Evolutionary conservation across 345 rosid species (phyloP), one percentile per base, ranked within the genome.

Genomic region (Hibiscus tridactylites): DNA sequence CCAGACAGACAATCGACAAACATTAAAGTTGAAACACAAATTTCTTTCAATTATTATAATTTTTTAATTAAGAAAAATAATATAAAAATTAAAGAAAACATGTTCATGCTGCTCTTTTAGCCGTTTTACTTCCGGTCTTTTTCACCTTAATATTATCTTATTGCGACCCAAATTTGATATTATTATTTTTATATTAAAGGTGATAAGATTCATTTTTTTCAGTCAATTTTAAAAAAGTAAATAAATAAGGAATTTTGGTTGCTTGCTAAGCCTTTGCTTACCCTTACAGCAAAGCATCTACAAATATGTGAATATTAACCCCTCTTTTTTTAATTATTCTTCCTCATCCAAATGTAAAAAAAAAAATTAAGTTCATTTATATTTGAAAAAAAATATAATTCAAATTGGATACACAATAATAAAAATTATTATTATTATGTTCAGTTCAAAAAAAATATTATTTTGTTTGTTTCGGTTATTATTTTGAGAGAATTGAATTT

Each of bases 261-360:
- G 54, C n/a, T 15, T 50, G 54, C 6, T 13, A 49, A 24, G 12
- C 56, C 29, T 44, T 63, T 65, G 69, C 70, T 64, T 46, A 46
- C 10, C 56, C 70, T 24, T 8, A 24, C 35, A 65, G 70, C 70
- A 65, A 65, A 46, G 70, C 70, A 65, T 65, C 37, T 65, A 3
- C 9, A 65, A 5, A 37, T 13, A 12, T 44, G 11, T 44, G 35
- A 65, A 64, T 21, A 9, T 19, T 6, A 21, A 46, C 8, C 46
- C 29, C 6, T 10, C 9, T n/a, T 62, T 63, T 37, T 63, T 37
- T 6, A 37, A 37, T 6, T 63, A 64, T 64, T 63, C 53, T 65
- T 42, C 9, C 10, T n/a, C 26, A 46, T 65, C 33, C 6, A 65
- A 65, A 65, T 46, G 37, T 33, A 33, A 33, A 33, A 33, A 29